Evolutionary conservation across 2,329 filamentous ascomycete genomes (phyloP).

Genomic region (Aspergillus aculeatus): DNA sequence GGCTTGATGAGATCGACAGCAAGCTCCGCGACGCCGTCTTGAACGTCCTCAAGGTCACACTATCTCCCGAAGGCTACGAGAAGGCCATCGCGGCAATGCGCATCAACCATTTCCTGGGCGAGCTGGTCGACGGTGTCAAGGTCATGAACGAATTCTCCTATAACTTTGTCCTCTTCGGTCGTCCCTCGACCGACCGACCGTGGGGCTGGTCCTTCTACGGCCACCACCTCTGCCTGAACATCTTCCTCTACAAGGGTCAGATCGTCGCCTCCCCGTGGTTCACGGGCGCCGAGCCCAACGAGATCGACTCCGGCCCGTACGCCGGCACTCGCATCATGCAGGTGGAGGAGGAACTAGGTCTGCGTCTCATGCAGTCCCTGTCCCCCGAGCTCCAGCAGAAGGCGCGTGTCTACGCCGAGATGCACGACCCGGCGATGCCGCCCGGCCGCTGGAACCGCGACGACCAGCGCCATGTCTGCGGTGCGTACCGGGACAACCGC

Average conservation of each 20-base stretch:
- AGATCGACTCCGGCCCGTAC: constrained; percentile 65
- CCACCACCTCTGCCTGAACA: constrained; percentile 72
- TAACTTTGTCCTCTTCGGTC: constrained; percentile 71
- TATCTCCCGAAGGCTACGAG: constrained; percentile 68
- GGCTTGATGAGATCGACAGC: constrained; percentile 61
- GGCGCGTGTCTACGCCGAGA: constrained; percentile 58
- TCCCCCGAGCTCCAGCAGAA: constrained; percentile 44
- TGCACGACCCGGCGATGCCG: constrained; percentile 66
- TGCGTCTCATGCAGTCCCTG: constrained; percentile 69
- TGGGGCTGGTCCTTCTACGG: constrained; percentile 78
- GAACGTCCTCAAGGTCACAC: constrained; percentile 55
- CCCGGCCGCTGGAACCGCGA: constrained; percentile 70
- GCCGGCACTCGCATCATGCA: constrained; percentile 66
- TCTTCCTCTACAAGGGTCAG: constrained; percentile 65
- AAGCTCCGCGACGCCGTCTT: constrained; percentile 53
- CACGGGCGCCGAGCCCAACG: constrained; percentile 75
- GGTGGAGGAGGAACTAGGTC: constrained; percentile 61
- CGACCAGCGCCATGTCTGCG: constrained; percentile 75
- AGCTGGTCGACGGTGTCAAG: constrained; percentile 59
- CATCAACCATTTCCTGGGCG: constrained; percentile 72
- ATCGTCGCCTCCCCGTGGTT: constrained; percentile 73
- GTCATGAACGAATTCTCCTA: constrained; percentile 75
- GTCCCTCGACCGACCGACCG: constrained; percentile 55
- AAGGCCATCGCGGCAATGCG: constrained; percentile 70
- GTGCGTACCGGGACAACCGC: constrained; percentile 76